phyloP scores from a whole-genome alignment of 2,329 filamentous ascomycete species.

The Talaromyces rugulosus region DNA sequence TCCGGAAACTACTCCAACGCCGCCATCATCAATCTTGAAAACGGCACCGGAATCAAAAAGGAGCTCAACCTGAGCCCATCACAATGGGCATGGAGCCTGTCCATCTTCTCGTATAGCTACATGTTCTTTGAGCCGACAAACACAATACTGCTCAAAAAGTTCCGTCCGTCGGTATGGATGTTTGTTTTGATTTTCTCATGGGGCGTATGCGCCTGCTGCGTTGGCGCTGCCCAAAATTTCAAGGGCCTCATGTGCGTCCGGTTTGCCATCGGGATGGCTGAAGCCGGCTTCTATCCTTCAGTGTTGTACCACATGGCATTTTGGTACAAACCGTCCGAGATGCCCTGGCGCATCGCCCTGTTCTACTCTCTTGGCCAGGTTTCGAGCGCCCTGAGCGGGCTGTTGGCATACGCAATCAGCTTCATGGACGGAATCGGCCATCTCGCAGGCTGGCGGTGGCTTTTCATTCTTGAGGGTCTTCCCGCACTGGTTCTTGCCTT shows the following conservation, averaged over 20 bases:
- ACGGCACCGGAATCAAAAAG: slow-evolving; percentile 37
- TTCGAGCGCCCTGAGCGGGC: slow-evolving; percentile 63
- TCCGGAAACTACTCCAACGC: slow-evolving; percentile 38
- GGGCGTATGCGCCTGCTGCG: slow-evolving; percentile 34
- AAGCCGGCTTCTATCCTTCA: slow-evolving; percentile 33
- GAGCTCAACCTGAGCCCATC: slow-evolving; percentile 28
- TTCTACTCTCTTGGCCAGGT: slow-evolving; percentile 56
- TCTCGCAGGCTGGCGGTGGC: slow-evolving; percentile 54
- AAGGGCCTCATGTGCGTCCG: slow-evolving; percentile 36
- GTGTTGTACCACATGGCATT: slow-evolving; percentile 36
- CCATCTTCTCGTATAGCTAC: slow-evolving; percentile 41
- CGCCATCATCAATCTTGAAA: slow-evolving; percentile 40
- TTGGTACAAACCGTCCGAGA: slow-evolving; percentile 35
- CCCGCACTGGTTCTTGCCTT: slow-evolving; percentile 60
- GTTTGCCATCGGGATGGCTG: slow-evolving; percentile 35
- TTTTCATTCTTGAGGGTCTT: slow-evolving; percentile 59
- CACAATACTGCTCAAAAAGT: slow-evolving; percentile 34
- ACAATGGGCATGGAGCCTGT: slow-evolving; percentile 38
- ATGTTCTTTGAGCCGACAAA: slow-evolving; percentile 37
- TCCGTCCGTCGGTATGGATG: slow-evolving; percentile 34
- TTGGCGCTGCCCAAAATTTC: slow-evolving; percentile 32
- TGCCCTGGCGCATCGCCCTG: slow-evolving; percentile 34
- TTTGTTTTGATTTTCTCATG: slow-evolving; percentile 32
- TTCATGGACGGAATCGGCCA: slow-evolving; percentile 51
- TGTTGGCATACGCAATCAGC: slow-evolving; percentile 58